phyloP scores from a whole-genome alignment of 305 asterid genomes.

The Fraxinus nigra region DNA sequence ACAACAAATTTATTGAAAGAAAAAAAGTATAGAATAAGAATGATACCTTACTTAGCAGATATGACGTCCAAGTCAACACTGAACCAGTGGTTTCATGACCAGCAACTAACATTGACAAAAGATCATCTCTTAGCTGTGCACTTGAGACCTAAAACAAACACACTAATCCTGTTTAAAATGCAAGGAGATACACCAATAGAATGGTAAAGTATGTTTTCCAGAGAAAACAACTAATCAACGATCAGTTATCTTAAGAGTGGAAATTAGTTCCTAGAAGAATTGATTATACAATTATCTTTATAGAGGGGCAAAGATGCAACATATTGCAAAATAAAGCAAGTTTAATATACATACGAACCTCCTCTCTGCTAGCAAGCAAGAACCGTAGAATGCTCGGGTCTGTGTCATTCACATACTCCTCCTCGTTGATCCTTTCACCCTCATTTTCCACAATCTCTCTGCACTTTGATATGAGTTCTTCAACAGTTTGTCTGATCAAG shows the following conservation, averaged over 20 bases:
- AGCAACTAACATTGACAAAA: slow-evolving; percentile 94
- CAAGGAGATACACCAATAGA: not conserved
- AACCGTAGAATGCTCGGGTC: slow-evolving; percentile 94
- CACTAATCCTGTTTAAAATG: not conserved
- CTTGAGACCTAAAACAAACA: slow-evolving; percentile 68
- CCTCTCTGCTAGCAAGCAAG: slow-evolving; percentile 96
- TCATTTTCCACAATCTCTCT: slow-evolving; percentile 75
- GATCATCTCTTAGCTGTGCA: slow-evolving; percentile 82
- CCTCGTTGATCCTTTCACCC: slow-evolving; percentile 85
- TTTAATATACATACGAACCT: slow-evolving; percentile 40
- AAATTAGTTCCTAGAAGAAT: not conserved
- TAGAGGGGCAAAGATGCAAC: not conserved
- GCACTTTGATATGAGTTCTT: slow-evolving; percentile 77
- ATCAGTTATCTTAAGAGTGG: not conserved
- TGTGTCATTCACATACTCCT: slow-evolving; percentile 75
- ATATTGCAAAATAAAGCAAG: slow-evolving; percentile 5
- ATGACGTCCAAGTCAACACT: slow-evolving; percentile 84
- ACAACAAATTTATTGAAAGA: not conserved
- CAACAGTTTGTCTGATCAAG: slow-evolving; percentile 70
- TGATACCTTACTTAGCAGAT: slow-evolving; percentile 82
- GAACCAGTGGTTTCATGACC: slow-evolving; percentile 98
- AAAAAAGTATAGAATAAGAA: slow-evolving; percentile 13
- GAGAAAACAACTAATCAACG: not conserved
- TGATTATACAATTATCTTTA: not conserved
- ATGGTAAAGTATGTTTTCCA: not conserved